These are phyloP conservation scores for Hericium rajendrae DNA, from an alignment of 768 basidiomycete species.

Conservation along the genomic window DNA sequence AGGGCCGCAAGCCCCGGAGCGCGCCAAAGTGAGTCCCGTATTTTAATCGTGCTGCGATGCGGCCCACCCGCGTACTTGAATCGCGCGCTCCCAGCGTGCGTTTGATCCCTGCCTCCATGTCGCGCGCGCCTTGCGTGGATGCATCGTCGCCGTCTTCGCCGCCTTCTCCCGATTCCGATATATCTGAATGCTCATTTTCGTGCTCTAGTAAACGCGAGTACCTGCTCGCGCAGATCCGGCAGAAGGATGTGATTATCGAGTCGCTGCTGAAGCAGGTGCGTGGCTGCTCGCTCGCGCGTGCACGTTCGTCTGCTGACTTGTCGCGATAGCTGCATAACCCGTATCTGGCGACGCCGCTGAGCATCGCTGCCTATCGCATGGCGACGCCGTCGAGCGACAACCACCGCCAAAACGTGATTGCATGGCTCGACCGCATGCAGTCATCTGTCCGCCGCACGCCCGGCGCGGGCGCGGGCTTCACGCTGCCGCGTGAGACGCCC, in stretches of 20 bases:
- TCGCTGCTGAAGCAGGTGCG: slow-evolving; percentile 73
- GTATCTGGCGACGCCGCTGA: slow-evolving; percentile 68
- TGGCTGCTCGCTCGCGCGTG: slow-evolving; percentile 1
- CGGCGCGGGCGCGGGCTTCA: slow-evolving; percentile 37
- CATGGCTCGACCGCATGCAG: slow-evolving; percentile 67
- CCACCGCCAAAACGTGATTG: slow-evolving; percentile 57
- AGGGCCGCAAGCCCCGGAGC: slow-evolving; percentile 69
- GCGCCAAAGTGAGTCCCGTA: slow-evolving; percentile 65
- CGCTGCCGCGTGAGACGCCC: slow-evolving; percentile 8
- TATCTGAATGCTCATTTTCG: slow-evolving; percentile 17
- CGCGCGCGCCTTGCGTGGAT: background rate
- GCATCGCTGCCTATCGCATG: slow-evolving; percentile 70
- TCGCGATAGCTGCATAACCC: slow-evolving; percentile 61
- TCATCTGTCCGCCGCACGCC: slow-evolving; percentile 45
- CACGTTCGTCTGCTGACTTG: slow-evolving; percentile 1
- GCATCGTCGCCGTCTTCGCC: slow-evolving; percentile 21
- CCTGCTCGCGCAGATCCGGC: slow-evolving; percentile 73
- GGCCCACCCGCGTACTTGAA: too few relatives aligned
- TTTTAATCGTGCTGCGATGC: background rate
- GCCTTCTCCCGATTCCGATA: slow-evolving; percentile 10
- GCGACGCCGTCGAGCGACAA: slow-evolving; percentile 70
- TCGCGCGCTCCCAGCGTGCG: too few relatives aligned
- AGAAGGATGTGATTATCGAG: slow-evolving; percentile 83
- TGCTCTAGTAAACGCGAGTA: slow-evolving; percentile 71
- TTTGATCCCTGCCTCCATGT: background rate